phyloP scores from a whole-genome alignment of 2,329 filamentous ascomycete species.

The Fusarium sp. region DNA sequence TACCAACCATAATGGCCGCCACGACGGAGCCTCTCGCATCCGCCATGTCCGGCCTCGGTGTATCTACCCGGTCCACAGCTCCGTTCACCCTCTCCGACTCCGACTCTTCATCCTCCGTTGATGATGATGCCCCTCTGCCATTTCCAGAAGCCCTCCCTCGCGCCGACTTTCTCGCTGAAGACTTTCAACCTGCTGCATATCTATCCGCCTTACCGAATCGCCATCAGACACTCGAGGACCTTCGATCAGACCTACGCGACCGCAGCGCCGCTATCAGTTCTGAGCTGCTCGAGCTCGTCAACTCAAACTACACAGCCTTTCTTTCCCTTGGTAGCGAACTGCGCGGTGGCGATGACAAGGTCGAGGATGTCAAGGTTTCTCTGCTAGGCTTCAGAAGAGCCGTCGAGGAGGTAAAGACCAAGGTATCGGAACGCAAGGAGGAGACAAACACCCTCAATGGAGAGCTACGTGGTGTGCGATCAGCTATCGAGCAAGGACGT shows the following conservation, averaged over 20 bases:
- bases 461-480: conserved; percentile 77
- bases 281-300: conserved; percentile 94
- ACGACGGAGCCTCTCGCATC: conserved; percentile 50
- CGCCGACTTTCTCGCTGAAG: conserved; percentile 81
- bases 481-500: conserved; percentile 73
- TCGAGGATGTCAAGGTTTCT: conserved; percentile 91
- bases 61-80: conserved; percentile 48
- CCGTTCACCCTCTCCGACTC: conserved; percentile 62
- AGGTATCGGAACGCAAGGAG: conserved; percentile 73
- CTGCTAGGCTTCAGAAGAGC: conserved; percentile 88
- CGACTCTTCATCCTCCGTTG: conserved; percentile 54
- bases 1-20: conserved; percentile 26
- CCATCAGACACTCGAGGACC: conserved; percentile 95
- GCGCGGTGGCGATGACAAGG: conserved; percentile 88
- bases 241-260: conserved; percentile 87
- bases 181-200: conserved; percentile 86
- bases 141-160: conserved; percentile 90
- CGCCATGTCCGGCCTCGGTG: conserved; percentile 49
- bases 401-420: conserved; percentile 79
- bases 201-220: conserved; percentile 85
- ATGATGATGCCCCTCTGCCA: conserved; percentile 81
- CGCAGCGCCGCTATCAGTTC: conserved; percentile 84
- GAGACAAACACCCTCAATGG: conserved; percentile 74
- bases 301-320: conserved; percentile 94
- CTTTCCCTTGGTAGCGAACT: conserved; percentile 85